Base-by-base conservation (phyloP, 176 grass and related monocot species). In the Raddia distichophylla region DNA sequence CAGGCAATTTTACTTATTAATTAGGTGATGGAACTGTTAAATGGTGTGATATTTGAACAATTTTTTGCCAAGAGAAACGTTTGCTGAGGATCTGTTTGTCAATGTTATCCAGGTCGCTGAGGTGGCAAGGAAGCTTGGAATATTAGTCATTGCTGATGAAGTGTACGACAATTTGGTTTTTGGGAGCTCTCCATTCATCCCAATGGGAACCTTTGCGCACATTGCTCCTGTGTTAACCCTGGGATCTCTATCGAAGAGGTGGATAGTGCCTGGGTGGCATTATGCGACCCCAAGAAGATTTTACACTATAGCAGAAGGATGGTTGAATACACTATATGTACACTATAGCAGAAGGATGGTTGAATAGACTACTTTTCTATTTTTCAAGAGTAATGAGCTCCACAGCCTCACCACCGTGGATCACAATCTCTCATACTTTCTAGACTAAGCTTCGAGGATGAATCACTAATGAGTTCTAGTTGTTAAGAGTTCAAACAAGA, bases 201-300 rank as follows among this genome's bases (percentile, higher is more conserved):
- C 91, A 1, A 94, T 94, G 91, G 91, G 85, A 4, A 20, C 68
- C 13, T 94, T 94, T 68, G 91, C 53, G 18, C 60, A 88, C 50
- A 81, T 80, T 52, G 86, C 67, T 7, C 91, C 88, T 2, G 48
- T 91, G 8, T 7, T 94, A 19, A 74, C 83, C 5, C 61, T 94
- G 37, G 88, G 91, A 34, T 90, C 91, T 6, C 52, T 94, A 18
- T 94, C 91, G 6, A 94, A 94, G 76, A 76, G 88, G 47, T 94
- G 91, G 91, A 78, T 88, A 42, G 88, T 94, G 69, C 91, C 91
- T 45, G 88, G 91, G 72, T 94, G 91, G 91, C 75, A 8, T 69
- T 46, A 2, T 83, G 67, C 8, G 91, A 91, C 2, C 88, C 80
- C 57, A 85, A 40, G 7, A 89, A 80, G 80, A 73, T 87, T 79